Base-by-base conservation (phyloP, 2,329 filamentous ascomycete species). In the Botrytis hyacinthi region DNA sequence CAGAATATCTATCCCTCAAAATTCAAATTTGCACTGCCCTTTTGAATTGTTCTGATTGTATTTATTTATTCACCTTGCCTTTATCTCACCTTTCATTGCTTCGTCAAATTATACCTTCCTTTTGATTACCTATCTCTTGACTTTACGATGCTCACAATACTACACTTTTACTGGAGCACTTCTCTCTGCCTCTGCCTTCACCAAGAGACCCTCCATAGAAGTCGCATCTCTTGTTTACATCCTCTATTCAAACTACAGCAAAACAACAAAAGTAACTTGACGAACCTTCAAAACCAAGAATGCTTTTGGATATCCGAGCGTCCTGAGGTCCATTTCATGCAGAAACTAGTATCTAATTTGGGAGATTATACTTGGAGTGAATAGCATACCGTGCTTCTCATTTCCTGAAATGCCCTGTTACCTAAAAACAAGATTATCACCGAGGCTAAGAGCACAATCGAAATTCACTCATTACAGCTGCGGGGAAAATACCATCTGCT, bases 221-320 rank as follows among this genome's bases (percentile, higher is more conserved):
- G 29, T 35, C 29, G 42, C 18, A 20, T 46, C 4, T 26, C 42
- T 26, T 65, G 18, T 65, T 46, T 26, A 32, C 62, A 0, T 54
- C 8, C 12, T 54, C 51, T 54, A 29, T 16, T 29, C 51, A 29
- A 54, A 54, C 12, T 29, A 29, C 5, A 65, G 18, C 10, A 48
- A 46, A 32, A 16, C 5, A 48, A 16, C n/a, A 29, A 35, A 3
- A 20, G 10, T 26, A 46, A n/a, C n/a, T 32, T 12, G 18, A 7
- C 7, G 1, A 54, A 8, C n/a, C 5, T 18, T 14, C 6, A 16
- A 54, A 18, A 8, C 12, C 51, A 18, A 18, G 2, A n/a, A n/a
- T 7, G 4, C 0, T 12, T n/a, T 16, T 5, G 10, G 26, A n/a
- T n/a, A n/a, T 6, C 10, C n/a, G 12, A n/a, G 26, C 0, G 0